These are phyloP conservation scores for Sordariomycetes sp. DNA, from an alignment of 2,329 filamentous ascomycete species.

Conservation along the genomic window DNA sequence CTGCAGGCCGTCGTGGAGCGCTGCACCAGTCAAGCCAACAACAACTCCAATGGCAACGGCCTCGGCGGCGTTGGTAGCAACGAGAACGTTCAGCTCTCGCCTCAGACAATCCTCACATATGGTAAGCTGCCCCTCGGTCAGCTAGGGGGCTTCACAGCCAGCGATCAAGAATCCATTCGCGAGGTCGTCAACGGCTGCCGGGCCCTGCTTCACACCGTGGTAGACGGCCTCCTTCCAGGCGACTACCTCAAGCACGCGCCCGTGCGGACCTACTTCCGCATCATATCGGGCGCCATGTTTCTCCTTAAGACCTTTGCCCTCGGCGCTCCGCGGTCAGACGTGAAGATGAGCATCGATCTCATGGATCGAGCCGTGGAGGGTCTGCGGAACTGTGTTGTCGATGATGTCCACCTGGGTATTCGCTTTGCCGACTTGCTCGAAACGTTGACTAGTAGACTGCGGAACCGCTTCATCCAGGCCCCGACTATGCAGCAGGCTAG, in stretches of 20 bases:
- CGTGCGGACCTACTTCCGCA: slow-evolving; percentile 77
- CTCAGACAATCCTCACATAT: slow-evolving; percentile 56
- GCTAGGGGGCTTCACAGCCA: slow-evolving; percentile 52
- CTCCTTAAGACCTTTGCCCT: slow-evolving; percentile 77
- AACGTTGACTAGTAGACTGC: slow-evolving; percentile 63
- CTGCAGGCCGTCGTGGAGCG: slow-evolving; percentile 92
- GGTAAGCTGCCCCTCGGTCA: slow-evolving; percentile 55
- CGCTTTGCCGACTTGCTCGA: slow-evolving; percentile 78
- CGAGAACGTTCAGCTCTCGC: slow-evolving; percentile 33
- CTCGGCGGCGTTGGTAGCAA: slow-evolving; percentile 15
- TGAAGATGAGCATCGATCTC: slow-evolving; percentile 63
- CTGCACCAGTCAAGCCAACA: slow-evolving; percentile 66
- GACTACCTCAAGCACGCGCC: slow-evolving; percentile 76
- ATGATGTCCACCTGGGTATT: slow-evolving; percentile 79
- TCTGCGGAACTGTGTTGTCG: slow-evolving; percentile 68
- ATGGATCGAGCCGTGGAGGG: slow-evolving; percentile 69
- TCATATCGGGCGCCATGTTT: slow-evolving; percentile 80
- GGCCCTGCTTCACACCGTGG: slow-evolving; percentile 67
- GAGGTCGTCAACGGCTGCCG: slow-evolving; percentile 72
- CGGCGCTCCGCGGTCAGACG: slow-evolving; percentile 69
- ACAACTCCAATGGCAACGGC: slow-evolving; percentile 23
- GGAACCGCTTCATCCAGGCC: slow-evolving; percentile 64
- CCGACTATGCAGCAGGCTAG: slow-evolving; percentile 35
- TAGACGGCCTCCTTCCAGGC: slow-evolving; percentile 64
- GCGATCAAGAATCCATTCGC: slow-evolving; percentile 64